phyloP scores from a whole-genome alignment of 495 filamentous ascomycete species.

The Podospora didyma region DNA sequence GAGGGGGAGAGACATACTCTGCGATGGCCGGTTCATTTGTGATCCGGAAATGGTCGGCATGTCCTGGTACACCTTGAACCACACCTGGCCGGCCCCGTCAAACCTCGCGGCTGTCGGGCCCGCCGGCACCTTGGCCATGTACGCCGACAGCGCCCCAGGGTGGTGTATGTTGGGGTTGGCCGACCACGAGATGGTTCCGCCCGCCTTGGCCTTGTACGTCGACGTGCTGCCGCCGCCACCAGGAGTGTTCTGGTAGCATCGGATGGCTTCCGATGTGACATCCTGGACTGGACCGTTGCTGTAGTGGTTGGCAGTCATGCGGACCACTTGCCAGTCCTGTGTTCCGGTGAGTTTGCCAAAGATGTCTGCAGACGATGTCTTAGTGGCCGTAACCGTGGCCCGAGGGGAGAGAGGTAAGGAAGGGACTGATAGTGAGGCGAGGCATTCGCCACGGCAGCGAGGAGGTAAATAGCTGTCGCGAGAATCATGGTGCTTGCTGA shows the following conservation, averaged over 20 bases:
- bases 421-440: not conserved
- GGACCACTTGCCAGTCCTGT: slow-evolving; percentile 32
- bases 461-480: not conserved
- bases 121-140: slow-evolving; percentile 29
- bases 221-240: slow-evolving; percentile 34
- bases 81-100: slow-evolving; percentile 39
- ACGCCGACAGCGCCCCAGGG: slow-evolving; percentile 36
- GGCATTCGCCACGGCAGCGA: not conserved
- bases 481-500: not conserved
- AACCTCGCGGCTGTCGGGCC: slow-evolving; percentile 39
- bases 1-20: not conserved
- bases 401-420: not conserved
- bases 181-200: slow-evolving; percentile 39
- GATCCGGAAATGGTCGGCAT: slow-evolving; percentile 6
- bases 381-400: too few species aligned
- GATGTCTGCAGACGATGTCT: slow-evolving; percentile 17
- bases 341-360: slow-evolving; percentile 26
- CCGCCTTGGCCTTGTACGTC: slow-evolving; percentile 38
- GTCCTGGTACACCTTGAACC: slow-evolving; percentile 32
- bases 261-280: slow-evolving; percentile 40
- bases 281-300: slow-evolving; percentile 41
- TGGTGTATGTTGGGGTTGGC: slow-evolving; percentile 37
- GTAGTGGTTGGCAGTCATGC: slow-evolving; percentile 36
- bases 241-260: slow-evolving; percentile 37
- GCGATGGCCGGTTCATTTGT: slow-evolving; percentile 2